Evolutionary conservation across 345 rosid genomes (phyloP).

Genomic region (Populus alba): DNA sequence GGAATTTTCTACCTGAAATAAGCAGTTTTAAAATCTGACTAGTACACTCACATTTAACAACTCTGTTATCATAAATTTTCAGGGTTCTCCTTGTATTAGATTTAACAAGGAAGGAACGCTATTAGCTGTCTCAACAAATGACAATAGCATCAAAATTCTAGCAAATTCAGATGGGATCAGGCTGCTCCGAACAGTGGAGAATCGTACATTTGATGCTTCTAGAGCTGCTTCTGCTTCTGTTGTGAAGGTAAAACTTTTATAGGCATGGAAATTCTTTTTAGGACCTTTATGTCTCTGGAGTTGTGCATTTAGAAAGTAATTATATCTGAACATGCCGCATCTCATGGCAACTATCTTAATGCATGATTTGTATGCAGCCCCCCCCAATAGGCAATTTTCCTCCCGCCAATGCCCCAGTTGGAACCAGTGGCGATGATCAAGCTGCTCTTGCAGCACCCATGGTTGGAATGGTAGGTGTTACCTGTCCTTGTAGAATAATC

Average conservation of each 20-base stretch:
- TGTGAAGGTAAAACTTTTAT: slow-evolving; percentile 49
- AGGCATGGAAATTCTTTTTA: not conserved
- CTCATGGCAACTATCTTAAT: slow-evolving; percentile 14
- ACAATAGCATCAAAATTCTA: slow-evolving; percentile 66
- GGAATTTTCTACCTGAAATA: not conserved
- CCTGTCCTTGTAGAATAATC: not conserved
- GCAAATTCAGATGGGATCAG: slow-evolving; percentile 76
- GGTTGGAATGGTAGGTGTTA: slow-evolving; percentile 54
- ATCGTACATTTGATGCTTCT: slow-evolving; percentile 75
- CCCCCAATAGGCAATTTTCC: slow-evolving; percentile 44
- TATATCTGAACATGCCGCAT: not conserved
- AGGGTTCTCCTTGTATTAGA: slow-evolving; percentile 78
- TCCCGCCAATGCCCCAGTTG: slow-evolving; percentile 49
- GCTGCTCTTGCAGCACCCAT: slow-evolving; percentile 48
- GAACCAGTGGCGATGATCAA: slow-evolving; percentile 52
- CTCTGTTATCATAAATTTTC: slow-evolving; percentile 28
- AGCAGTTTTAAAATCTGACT: not conserved
- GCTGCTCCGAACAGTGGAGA: slow-evolving; percentile 62
- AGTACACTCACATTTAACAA: not conserved
- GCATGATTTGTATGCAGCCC: slow-evolving; percentile 36
- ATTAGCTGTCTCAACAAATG: slow-evolving; percentile 78
- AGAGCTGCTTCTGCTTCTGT: slow-evolving; percentile 59
- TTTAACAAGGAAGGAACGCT: slow-evolving; percentile 78
- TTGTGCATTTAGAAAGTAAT: not conserved
- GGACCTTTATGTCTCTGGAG: not conserved